phyloP scores from a whole-genome alignment of 345 rosid genomes.

The Odontarrhena argentea region DNA sequence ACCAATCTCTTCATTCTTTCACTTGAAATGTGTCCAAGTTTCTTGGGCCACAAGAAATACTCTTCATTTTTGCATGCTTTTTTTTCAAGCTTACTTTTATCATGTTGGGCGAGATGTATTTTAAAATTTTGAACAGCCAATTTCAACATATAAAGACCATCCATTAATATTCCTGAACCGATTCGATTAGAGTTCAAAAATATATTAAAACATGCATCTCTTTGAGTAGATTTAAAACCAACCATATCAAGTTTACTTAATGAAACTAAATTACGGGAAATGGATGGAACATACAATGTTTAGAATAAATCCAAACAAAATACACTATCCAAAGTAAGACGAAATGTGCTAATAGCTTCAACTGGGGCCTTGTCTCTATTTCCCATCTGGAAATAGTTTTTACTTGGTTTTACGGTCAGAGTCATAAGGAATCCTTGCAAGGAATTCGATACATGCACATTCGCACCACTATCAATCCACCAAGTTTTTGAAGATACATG shows the following conservation, averaged over 20 bases:
- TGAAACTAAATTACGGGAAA: no score
- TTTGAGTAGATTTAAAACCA: background rate
- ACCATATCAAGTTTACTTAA: background rate
- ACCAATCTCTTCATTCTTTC: background rate
- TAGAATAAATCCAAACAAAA: background rate
- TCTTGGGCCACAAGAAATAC: background rate
- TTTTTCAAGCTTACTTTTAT: background rate
- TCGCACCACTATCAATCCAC: background rate
- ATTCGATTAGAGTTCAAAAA: background rate
- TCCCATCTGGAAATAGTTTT: background rate
- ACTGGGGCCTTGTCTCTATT: background rate
- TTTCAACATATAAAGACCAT: background rate
- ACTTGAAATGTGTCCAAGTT: background rate
- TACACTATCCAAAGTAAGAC: background rate
- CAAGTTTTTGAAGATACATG: background rate
- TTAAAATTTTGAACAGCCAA: background rate
- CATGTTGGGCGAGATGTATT: background rate
- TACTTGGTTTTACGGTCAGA: background rate
- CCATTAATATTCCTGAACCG: background rate
- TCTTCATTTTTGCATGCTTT: background rate
- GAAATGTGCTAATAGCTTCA: no score
- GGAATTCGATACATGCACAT: background rate
- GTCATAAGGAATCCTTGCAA: constrained; percentile 5
- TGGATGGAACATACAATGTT: background rate
- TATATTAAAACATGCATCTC: background rate